Conservation (phyloP, 2,329 filamentous ascomycete species). For the Macrophomina pseudophaseolina region DNA sequence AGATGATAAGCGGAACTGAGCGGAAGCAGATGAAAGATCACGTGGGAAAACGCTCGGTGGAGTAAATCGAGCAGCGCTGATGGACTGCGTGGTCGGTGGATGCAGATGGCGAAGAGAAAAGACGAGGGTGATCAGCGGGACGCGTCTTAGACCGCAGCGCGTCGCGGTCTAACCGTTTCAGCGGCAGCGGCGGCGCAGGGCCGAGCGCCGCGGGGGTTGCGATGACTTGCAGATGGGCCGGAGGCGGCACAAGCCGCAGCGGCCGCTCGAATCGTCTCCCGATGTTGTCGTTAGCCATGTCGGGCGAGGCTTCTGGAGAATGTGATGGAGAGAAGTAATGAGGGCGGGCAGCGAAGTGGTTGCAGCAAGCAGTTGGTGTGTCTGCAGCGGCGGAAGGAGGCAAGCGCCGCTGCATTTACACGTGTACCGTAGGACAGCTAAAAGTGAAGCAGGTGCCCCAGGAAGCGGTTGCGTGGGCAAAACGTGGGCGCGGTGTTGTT, state of each 20-base stretch:
- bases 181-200: background rate
- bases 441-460: too few species aligned
- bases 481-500: too few species aligned
- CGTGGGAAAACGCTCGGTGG: background rate
- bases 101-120: slow-evolving; percentile 10
- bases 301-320: background rate
- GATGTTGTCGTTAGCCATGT: background rate
- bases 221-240: background rate
- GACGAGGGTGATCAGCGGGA: background rate
- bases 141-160: background rate
- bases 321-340: background rate
- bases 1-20: slow-evolving; percentile 26
- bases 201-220: background rate
- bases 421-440: too few species aligned
- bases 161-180: slow-evolving; percentile 5
- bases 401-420: background rate
- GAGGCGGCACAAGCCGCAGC: background rate
- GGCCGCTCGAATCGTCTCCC: background rate
- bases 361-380: background rate
- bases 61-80: background rate
- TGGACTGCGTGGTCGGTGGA: background rate
- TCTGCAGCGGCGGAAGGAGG: slow-evolving; percentile 1
- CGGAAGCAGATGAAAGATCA: slow-evolving; percentile 25
- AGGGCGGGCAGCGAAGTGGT: too few species aligned
- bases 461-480: too few species aligned